Base-by-base conservation (phyloP, 1,139 yeast species). In the Zygoascus hellenicus region DNA sequence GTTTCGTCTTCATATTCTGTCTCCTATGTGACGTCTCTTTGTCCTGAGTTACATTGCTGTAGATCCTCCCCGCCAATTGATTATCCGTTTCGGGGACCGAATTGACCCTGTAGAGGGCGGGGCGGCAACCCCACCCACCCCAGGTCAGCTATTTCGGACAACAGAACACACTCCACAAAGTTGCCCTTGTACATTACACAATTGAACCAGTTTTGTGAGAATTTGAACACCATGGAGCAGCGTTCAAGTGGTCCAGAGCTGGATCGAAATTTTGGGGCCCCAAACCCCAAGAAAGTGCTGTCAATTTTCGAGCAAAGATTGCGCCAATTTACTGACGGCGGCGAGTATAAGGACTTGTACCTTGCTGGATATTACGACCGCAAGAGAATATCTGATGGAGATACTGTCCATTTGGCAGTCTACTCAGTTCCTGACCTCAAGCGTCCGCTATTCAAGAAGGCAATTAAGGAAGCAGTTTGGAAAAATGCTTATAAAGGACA, bases 241-340 rank as follows among this genome's bases (percentile, higher is more conserved):
- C 2, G 14, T 2, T 19, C 2, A 2, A 22, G 26, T 22, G 11
- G 17, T 15, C 34, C 37, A 19, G 49, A 45, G 34, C 72, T 72
- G 49, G 65, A 75, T 4, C 67, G 62, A 47, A 54, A 71, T 55
- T 83, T 77, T 63, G 72, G 71, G 51, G 81, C 78, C 53, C 97
- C 97, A 2, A 80, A 78, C 46, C 85, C 89, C 59, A 87, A 87
- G 63, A 92, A 94, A 51, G 81, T 90, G 36, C 89, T 86, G 61
- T 75, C 78, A 47, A 77, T 90, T 49, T 90, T 84, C 62, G 87
- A 83, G 58, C 77, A 78, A 59, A 74, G 97, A 48, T 71, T 92
- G 52, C 76, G 95, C 43, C 96, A 88, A 58, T 90, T 90, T 71
- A 77, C 78, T 38, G 68, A 67, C n/a, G 81, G 81, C 6, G 96